These are phyloP conservation scores for Dioszegia crocea DNA, from an alignment of 768 basidiomycete genomes.

Conservation along the genomic window DNA sequence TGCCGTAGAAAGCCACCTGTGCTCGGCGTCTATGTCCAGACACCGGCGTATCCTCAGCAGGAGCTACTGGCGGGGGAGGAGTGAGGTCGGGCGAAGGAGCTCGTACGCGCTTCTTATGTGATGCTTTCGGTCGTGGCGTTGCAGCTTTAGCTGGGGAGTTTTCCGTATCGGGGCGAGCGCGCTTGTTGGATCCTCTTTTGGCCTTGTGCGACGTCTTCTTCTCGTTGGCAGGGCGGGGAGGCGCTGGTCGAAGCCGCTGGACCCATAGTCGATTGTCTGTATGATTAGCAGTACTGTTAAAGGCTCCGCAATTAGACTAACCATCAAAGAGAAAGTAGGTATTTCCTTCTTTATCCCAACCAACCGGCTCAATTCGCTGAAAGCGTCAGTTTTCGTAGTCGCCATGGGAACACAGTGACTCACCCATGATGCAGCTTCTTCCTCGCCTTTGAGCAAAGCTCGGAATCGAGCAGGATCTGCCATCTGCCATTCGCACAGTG, in stretches of 20 bases:
- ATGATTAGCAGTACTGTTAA: not conserved
- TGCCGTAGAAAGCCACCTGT: constrained; percentile 38
- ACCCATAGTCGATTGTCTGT: constrained; percentile 49
- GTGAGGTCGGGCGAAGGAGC: constrained; percentile 17
- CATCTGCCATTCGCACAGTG: constrained; percentile 51
- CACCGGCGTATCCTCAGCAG: constrained; percentile 12
- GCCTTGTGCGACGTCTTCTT: constrained; percentile 36
- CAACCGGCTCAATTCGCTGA: constrained; percentile 49
- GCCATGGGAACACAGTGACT: constrained; percentile 6
- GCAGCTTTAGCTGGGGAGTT: not conserved
- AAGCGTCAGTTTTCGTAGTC: not conserved
- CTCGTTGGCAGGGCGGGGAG: constrained; percentile 36
- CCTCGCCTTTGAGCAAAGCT: constrained; percentile 44
- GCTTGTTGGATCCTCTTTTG: constrained; percentile 27
- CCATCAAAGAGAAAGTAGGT: constrained; percentile 51
- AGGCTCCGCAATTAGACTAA: constrained; percentile 13
- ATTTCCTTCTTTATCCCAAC: constrained; percentile 49
- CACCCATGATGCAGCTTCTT: constrained; percentile 43
- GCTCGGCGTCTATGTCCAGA: constrained; percentile 28
- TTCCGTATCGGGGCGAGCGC: constrained; percentile 7
- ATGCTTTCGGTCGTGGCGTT: constrained; percentile 8
- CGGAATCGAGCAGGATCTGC: constrained; percentile 45
- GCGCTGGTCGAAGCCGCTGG: constrained; percentile 41
- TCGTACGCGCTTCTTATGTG: constrained; percentile 21
- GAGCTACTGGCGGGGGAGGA: constrained; percentile 11